phyloP scores from a whole-genome alignment of 208 protist genomes.

The Acanthamoeba castellanii region DNA sequence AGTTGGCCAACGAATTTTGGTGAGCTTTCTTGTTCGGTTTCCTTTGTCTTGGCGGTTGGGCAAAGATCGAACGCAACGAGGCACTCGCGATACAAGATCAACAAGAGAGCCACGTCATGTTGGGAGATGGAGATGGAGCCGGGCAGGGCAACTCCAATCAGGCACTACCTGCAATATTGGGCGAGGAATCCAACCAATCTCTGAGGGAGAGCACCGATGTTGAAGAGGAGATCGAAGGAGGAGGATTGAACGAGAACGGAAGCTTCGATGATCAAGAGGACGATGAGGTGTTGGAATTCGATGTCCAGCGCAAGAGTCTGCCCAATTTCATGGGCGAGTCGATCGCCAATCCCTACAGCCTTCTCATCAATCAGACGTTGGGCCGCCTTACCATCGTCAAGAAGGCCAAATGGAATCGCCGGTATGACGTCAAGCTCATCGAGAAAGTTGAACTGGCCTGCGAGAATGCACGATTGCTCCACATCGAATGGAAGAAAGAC shows the following conservation, averaged over 20 bases:
- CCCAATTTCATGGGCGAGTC: slow-evolving; percentile 26
- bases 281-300: not conserved
- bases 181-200: no score
- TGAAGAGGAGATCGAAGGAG: not conserved
- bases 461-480: not conserved
- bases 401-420: slow-evolving; percentile 12
- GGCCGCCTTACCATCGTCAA: slow-evolving; percentile 29
- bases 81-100: no score
- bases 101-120: no score
- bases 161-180: no score
- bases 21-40: no score
- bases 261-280: not conserved
- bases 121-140: no score
- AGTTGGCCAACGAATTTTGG: no score
- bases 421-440: slow-evolving; percentile 47
- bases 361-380: not conserved
- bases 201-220: not conserved
- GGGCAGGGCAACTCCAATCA: no score
- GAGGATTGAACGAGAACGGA: not conserved
- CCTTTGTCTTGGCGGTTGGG: no score
- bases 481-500: slow-evolving; percentile 67
- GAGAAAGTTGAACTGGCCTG: slow-evolving; percentile 25
- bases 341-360: slow-evolving; percentile 34
- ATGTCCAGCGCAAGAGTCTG: slow-evolving; percentile 67
- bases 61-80: no score